Evolutionary conservation across 345 rosid species (phyloP).

Genomic region (Citrus maxima): DNA sequence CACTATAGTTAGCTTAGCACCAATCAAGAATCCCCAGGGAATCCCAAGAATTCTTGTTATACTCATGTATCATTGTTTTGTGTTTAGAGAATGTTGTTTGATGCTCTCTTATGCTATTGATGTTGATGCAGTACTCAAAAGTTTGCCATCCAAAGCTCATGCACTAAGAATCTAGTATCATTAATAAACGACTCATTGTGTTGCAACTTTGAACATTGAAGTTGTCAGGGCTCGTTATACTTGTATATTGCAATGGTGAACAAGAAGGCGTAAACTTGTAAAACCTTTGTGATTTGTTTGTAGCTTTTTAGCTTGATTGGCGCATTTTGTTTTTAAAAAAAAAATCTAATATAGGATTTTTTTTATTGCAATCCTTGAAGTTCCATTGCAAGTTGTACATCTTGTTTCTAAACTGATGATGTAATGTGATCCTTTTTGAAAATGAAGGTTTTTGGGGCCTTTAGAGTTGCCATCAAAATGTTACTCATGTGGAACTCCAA

Average conservation of each 20-base stretch:
- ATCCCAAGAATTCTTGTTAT: no score
- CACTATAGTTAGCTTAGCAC: no score
- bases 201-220: not conserved
- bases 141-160: not conserved
- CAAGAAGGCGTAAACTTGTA: not conserved
- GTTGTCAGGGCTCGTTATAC: not conserved
- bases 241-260: not conserved
- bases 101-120: not conserved
- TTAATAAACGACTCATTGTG: not conserved
- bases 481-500: constrained; percentile 94
- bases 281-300: not conserved
- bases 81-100: not conserved
- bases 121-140: not conserved
- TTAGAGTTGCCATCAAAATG: constrained; percentile 88
- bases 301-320: not conserved
- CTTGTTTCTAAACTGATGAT: constrained; percentile 4
- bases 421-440: constrained; percentile 13
- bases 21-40: no score
- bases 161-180: not conserved
- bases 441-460: constrained; percentile 93
- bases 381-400: not conserved
- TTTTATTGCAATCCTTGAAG: constrained; percentile 8
- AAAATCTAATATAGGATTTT: not conserved
- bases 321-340: not conserved
- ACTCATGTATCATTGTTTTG: not conserved